Conservation (phyloP, 1,139 yeast species). For the Spencermartinsiella ligniputridi region DNA sequence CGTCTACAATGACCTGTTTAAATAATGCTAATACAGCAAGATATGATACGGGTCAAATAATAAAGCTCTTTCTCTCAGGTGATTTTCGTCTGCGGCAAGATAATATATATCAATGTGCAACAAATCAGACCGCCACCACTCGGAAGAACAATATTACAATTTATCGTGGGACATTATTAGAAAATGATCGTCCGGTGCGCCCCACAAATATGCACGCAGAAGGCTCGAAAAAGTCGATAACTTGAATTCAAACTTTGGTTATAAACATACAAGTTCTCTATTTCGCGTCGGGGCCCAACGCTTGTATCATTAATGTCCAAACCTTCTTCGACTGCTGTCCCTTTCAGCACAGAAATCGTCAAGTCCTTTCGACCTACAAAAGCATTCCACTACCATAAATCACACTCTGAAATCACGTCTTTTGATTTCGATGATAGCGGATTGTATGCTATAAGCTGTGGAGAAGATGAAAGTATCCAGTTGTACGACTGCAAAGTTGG, state of each 20-base stretch:
- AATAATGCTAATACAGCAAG: too few species aligned
- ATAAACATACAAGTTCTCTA: too few species aligned
- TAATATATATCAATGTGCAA: too few species aligned
- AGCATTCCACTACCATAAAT: constrained; percentile 53
- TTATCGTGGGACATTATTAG: too few species aligned
- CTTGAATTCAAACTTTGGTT: too few species aligned
- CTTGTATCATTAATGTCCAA: constrained; percentile 5
- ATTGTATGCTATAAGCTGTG: constrained; percentile 64
- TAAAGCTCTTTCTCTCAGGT: too few species aligned
- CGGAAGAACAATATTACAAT: too few species aligned
- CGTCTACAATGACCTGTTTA: too few species aligned
- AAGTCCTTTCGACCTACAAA: constrained; percentile 53
- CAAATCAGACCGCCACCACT: too few species aligned
- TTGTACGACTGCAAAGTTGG: constrained; percentile 77
- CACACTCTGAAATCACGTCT: constrained; percentile 58
- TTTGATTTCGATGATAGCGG: constrained; percentile 86
- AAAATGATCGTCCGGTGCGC: neutral
- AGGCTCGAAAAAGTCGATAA: neutral
- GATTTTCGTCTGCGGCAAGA: too few species aligned
- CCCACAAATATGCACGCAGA: neutral
- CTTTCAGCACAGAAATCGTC: constrained; percentile 42
- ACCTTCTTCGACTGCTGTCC: constrained; percentile 19
- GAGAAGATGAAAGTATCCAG: constrained; percentile 78
- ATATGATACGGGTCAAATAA: too few species aligned
- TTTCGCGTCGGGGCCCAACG: too few species aligned